phyloP scores from a whole-genome alignment of 2,329 filamentous ascomycete species.

The Penicillium sp. region DNA sequence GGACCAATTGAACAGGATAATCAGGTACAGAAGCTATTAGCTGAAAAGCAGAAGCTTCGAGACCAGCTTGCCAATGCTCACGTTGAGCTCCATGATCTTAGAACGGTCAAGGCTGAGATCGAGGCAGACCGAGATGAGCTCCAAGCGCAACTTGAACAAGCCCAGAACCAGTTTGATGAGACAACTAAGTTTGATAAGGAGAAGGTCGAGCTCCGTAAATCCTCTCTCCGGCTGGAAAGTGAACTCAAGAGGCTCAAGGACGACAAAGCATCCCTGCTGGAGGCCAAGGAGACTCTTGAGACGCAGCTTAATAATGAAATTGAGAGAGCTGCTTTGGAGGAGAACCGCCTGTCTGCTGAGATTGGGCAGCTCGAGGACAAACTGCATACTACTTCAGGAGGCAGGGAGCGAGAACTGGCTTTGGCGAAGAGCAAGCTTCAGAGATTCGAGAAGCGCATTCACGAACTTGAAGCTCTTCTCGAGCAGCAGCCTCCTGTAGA shows the following conservation, averaged over 20 bases:
- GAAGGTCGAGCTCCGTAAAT: conserved; percentile 68
- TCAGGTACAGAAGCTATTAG: conserved; percentile 61
- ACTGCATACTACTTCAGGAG: conserved; percentile 46
- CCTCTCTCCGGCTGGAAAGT: conserved; percentile 70
- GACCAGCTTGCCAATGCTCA: conserved; percentile 65
- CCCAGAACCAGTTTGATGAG: conserved; percentile 61
- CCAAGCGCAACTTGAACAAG: conserved; percentile 62
- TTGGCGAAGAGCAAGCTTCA: conserved; percentile 65
- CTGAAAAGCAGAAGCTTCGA: conserved; percentile 68
- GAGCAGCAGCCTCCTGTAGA: conserved; percentile 56
- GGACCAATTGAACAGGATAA: conserved; percentile 64
- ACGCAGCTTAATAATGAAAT: conserved; percentile 69
- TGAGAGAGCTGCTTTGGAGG: conserved; percentile 68
- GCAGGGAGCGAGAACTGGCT: conserved; percentile 54
- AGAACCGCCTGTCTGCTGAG: conserved; percentile 61
- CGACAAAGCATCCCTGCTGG: conserved; percentile 63
- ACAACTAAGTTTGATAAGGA: conserved; percentile 69
- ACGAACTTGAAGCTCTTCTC: conserved; percentile 57
- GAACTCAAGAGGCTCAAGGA: conserved; percentile 69
- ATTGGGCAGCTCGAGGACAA: conserved; percentile 58
- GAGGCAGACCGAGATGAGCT: conserved; percentile 71
- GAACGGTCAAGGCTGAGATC: conserved; percentile 60
- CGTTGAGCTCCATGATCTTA: conserved; percentile 64
- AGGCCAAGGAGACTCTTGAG: conserved; percentile 65
- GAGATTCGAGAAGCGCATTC: conserved; percentile 64